These are phyloP conservation scores for Meyerozyma smithsonii DNA, from an alignment of 1,139 yeast species.

Conservation along the genomic window DNA sequence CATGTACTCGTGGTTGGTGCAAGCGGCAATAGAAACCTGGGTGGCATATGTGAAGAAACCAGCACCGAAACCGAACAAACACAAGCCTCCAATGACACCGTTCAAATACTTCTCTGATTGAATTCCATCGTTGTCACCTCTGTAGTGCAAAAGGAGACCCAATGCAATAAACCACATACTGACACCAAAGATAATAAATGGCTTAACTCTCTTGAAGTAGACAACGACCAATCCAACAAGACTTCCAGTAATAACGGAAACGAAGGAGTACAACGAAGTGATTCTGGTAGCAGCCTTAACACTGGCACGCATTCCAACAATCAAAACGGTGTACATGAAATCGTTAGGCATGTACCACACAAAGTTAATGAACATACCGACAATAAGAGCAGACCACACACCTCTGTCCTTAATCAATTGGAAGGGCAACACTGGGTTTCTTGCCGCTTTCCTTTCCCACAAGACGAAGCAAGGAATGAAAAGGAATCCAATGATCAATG, in stretches of 20 bases:
- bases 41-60: conserved; percentile 67
- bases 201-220: conserved; percentile 49
- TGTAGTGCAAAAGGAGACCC: conserved; percentile 54
- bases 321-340: conserved; percentile 57
- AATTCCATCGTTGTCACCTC: conserved; percentile 47
- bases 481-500: conserved; percentile 34
- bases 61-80: conserved; percentile 68
- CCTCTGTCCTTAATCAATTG: conserved; percentile 33
- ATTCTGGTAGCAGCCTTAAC: conserved; percentile 63
- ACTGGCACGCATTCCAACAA: conserved; percentile 58
- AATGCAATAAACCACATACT: conserved; percentile 49
- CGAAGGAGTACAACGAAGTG: conserved; percentile 58
- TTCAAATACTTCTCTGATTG: conserved; percentile 23
- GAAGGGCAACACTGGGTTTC: conserved; percentile 30
- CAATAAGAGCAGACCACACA: conserved; percentile 41
- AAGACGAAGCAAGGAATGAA: conserved; percentile 27
- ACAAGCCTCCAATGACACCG: conserved; percentile 65
- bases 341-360: conserved; percentile 68
- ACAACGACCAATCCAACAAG: conserved; percentile 53
- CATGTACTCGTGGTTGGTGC: conserved; percentile 60
- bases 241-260: conserved; percentile 58
- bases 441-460: conserved; percentile 30
- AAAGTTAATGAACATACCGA: conserved; percentile 53
- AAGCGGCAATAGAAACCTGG: conserved; percentile 60
- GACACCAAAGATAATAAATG: conserved; percentile 56